Evolutionary conservation across 1,139 yeast species (phyloP), one percentile per base, ranked within the genome.

Genomic region (Pichia sp.): DNA sequence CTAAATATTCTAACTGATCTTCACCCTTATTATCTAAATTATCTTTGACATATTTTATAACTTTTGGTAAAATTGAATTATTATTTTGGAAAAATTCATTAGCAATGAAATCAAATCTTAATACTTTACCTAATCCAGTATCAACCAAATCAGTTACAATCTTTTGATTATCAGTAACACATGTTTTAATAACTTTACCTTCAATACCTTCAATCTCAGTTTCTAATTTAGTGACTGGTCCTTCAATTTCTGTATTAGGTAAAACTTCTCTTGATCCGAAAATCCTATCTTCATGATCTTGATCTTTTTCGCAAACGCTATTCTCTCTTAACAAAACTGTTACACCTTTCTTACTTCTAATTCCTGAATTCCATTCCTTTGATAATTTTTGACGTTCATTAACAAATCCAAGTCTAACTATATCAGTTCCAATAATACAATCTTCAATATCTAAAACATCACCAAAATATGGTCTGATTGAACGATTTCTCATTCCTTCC

Each of bases 61-160:
- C 95, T 2, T 71, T 65, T 1, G 96, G 96, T 51, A 92, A 70
- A 32, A 92, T 92, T 23, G 95, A 82, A 62, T 89, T 92, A 67
- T 92, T 92, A 66, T 92, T 92, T 65, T 92, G 98, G 71, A 92
- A 92, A 60, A 92, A 92, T 58, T 90, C 95, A 44, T 95, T 95
- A 0, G 97, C 97, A 24, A 90, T 82, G 62, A 87, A 92, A 59
- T 86, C 81, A 65, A 92, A 92, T 42, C 79, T 76, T 32, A 57
- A 41, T 26, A 5, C 85, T 92, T 50, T 76, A 73, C 45, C 53
- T n/a, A 49, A 34, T 20, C 54, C 54, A 4, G 54, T 51, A 40
- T 49, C 50, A 31, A 90, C 80, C 54, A 75, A 75, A 61, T 92
- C 98, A 7, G 80, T 78, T 42, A 90, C 94, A 43, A 87, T 79